Conservation (phyloP, 2,329 filamentous ascomycete species). For the Hypomyces rosellus region DNA sequence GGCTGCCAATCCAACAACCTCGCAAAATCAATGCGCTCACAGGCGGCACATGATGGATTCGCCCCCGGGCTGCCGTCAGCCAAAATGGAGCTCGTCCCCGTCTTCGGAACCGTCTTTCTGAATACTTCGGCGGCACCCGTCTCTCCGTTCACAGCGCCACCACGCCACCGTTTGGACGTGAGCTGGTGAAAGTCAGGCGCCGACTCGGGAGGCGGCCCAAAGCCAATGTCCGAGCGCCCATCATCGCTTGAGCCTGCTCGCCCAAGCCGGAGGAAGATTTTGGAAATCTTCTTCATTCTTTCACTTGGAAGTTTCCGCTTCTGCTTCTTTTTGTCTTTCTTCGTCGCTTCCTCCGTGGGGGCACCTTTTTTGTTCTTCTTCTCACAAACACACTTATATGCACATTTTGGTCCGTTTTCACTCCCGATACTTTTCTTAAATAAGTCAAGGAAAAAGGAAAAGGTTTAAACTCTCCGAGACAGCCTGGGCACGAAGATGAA, state of each 20-base stretch:
- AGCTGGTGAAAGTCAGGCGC: slow-evolving; percentile 31
- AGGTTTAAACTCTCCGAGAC: too few species aligned
- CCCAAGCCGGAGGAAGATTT: slow-evolving; percentile 27
- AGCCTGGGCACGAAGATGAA: neutral
- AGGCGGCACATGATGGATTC: slow-evolving; percentile 24
- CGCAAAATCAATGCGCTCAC: slow-evolving; percentile 31
- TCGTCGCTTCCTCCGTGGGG: neutral
- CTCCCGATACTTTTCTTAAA: neutral
- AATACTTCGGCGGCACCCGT: slow-evolving; percentile 2
- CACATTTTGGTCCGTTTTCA: neutral
- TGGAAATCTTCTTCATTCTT: slow-evolving; percentile 32
- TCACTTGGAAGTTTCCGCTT: neutral
- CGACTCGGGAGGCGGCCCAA: slow-evolving; percentile 14
- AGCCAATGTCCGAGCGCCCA: slow-evolving; percentile 12
- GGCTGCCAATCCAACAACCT: slow-evolving; percentile 30
- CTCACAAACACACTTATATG: neutral
- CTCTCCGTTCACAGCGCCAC: slow-evolving; percentile 10
- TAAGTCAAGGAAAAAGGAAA: neutral
- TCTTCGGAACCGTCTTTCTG: slow-evolving; percentile 13
- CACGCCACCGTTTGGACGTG: slow-evolving; percentile 17
- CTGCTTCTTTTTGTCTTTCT: neutral
- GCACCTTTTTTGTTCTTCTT: neutral
- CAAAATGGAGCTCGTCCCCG: slow-evolving; percentile 22
- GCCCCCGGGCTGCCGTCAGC: slow-evolving; percentile 17
- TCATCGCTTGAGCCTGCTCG: slow-evolving; percentile 18